Evolutionary conservation across 2,329 filamentous ascomycete species (phyloP), one percentile per base, ranked within the genome.

Genomic region (Diaporthe vexans): DNA sequence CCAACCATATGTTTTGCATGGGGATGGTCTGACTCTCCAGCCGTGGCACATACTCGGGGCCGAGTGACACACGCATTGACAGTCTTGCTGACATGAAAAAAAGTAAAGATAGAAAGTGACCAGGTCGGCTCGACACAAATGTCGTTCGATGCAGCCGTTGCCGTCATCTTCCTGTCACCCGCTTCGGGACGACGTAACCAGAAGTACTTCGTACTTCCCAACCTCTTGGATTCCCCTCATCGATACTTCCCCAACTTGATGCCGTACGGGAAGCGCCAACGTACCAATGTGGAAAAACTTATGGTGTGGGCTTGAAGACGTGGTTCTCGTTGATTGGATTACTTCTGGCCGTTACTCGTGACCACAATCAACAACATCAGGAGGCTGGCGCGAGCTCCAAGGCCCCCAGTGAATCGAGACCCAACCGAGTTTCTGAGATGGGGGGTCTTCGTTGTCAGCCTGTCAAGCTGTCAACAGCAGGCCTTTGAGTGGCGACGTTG

Each of bases 291-390:
- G 73, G 65, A 70, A 69, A 73, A 78, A 77, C 75, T 78, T 78
- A 76, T 76, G 78, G 80, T 80, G 79, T 79, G 79, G 74, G 74
- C 79, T 79, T 77, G 79, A 75, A 80, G 79, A 81, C 80, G 80
- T 81, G 80, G 80, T 81, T 69, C 67, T 74, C 77, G 76, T 52
- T 81, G 80, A 81, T 81, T 81, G 80, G 80, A 54, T 73, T 78
- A 76, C 78, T 76, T 68, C 71, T 69, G 68, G 76, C 65, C 76
- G 74, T 77, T 75, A 74, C 79, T 80, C 73, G 74, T 74, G 72
- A 77, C 79, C 79, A 79, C 79, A 78, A 76, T 77, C 77, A 76
- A 77, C 75, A 70, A 76, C 71, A 73, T 68, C 61, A 58, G 65
- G 77, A 79, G 77, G 76, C 78, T 80, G 78, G 79, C 76, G 77